Evolutionary conservation across 2,329 filamentous ascomycete species (phyloP), one percentile per base, ranked within the genome.

Genomic region (Exophiala viscosa): DNA sequence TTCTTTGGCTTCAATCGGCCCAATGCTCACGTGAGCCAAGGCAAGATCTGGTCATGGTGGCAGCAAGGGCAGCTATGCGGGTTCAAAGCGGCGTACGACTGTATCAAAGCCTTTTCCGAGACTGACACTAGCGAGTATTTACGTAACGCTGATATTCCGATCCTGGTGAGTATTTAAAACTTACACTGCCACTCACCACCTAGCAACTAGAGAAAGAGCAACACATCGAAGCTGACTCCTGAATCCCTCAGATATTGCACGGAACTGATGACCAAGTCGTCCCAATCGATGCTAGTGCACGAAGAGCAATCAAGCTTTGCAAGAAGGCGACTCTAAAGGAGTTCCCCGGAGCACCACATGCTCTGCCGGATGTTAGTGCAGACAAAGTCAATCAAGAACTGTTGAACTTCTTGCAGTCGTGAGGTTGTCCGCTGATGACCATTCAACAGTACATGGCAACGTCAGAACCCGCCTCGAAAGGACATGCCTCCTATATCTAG

Each of bases 261-360:
- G 71, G 71, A 0, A 65, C 69, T 35, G 71, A 72, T 59, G 72
- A 74, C 53, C 70, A 73, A 55, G 58, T 73, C 31, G 70, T 73
- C 31, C 71, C 71, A 13, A 65, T 73, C 48, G 50, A 62, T 31
- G 63, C 60, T 10, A 49, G 65, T 39, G 69, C 65, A 1, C 13
- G 56, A 3, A 66, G 66, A 53, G 61, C 65, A 3, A 58, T 67
- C 7, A 69, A 70, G 59, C 58, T 73, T 35, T 49, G 72, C 50
- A 65, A 66, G 31, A 62, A 70, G 36, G 69, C 67, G 1, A 69
- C 55, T 36, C 56, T 74, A 17, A 73, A 73, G 63, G 64, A 70
- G n/a, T 73, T 73, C 48, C 57, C 58, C 0, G 72, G 70, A 1
- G 71, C 65, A 1, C 62, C 67, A 23, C 72, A 75, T 60, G 71